Base-by-base conservation (phyloP, 2,329 filamentous ascomycete genomes). In the Xylaria polymorpha region DNA sequence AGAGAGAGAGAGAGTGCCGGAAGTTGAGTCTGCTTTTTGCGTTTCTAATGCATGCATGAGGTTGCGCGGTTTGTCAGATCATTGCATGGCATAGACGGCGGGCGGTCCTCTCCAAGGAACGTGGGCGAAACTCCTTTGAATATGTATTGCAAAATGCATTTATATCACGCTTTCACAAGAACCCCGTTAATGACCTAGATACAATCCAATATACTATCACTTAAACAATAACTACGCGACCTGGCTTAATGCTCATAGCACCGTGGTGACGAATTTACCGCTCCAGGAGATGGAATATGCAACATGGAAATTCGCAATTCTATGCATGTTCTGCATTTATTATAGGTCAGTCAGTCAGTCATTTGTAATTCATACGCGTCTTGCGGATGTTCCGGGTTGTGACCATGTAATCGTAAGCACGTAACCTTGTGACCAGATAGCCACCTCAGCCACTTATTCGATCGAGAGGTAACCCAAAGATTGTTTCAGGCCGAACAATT, bases 71-170 rank as follows among this genome's bases (percentile, higher is more conserved):
- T 60, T 64, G 60, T 61, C 66, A 69, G 55, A 69, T 71, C 50
- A 59, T 59, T 67, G 63, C 69, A 71, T 71, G 64, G 64, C 70
- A 71, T 71, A 71, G 70, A 71, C 63, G 70, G 70, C 50, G 64
- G 69, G 59, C 41, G 55, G 64, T 57, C 58, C 57, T 58, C 39
- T 66, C 43, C 53, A 59, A 67, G 56, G 65, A 67, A 61, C 51
- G 57, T 68, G 44, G 65, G 68, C 68, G 57, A 57, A 57, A 25
- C 59, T 66, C 20, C 18, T 66, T 61, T 58, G 57, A 62, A 15
- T 60, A 51, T 61, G 64, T 70, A 62, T 70, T 61, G 50, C 46
- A 62, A 66, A 67, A 67, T 67, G 67, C 67, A 69, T 69, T 64
- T 63, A 53, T 53, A 59, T 60, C 63, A 58, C 57, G 44, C 61